Evolutionary conservation across 768 basidiomycete species (phyloP).

Genomic region (Leccinum disarticulatum): DNA sequence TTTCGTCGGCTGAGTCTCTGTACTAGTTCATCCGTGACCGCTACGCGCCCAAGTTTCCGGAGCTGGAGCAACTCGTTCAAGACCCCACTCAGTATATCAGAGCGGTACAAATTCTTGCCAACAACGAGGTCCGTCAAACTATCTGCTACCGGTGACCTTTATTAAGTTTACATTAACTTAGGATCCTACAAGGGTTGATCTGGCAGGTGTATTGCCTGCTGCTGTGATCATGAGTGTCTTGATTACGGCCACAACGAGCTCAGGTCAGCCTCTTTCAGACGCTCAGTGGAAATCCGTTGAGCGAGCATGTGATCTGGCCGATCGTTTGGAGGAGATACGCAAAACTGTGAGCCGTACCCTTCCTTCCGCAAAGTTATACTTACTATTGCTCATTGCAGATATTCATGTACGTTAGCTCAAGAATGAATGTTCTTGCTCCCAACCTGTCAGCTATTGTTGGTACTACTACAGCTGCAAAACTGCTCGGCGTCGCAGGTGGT

Average conservation of each 20-base stretch:
- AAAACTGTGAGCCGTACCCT: slow-evolving; percentile 59
- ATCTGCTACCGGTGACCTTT: not conserved
- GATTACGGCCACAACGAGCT: slow-evolving; percentile 90
- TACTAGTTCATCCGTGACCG: slow-evolving; percentile 94
- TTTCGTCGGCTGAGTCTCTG: slow-evolving; percentile 9
- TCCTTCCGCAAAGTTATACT: slow-evolving; percentile 3
- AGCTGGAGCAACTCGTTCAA: slow-evolving; percentile 91
- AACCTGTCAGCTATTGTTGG: slow-evolving; percentile 99
- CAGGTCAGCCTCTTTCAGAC: slow-evolving; percentile 69
- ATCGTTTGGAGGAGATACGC: slow-evolving; percentile 82
- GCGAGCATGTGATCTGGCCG: slow-evolving; percentile 86
- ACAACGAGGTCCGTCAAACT: slow-evolving; percentile 58
- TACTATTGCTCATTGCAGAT: slow-evolving; percentile 52
- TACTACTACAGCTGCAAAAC: slow-evolving; percentile 96
- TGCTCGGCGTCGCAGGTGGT: slow-evolving; percentile 96
- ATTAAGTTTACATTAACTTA: slow-evolving; percentile 27
- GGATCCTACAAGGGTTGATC: slow-evolving; percentile 86
- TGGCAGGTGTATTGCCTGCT: slow-evolving; percentile 76
- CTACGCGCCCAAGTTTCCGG: slow-evolving; percentile 93
- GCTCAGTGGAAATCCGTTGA: slow-evolving; percentile 79
- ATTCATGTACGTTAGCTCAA: slow-evolving; percentile 98
- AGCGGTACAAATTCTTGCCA: slow-evolving; percentile 85
- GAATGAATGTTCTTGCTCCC: slow-evolving; percentile 98
- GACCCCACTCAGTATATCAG: slow-evolving; percentile 92
- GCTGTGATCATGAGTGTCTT: slow-evolving; percentile 95